Conservation (phyloP, 495 filamentous ascomycete genomes). For the Xylaria grammica region DNA sequence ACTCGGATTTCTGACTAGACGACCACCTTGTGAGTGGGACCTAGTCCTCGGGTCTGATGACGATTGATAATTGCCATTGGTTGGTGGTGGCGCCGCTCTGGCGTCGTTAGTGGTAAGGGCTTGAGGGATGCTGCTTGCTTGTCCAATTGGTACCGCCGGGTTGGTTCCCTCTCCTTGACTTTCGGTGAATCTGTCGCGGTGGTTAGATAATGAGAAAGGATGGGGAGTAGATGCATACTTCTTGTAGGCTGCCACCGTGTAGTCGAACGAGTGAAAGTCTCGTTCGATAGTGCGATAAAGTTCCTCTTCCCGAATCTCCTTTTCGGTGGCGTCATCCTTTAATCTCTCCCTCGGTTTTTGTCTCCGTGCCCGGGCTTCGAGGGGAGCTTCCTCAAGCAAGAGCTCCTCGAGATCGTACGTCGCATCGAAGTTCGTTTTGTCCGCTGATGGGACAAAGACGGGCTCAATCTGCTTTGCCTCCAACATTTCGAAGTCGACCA, state of each 20-base stretch:
- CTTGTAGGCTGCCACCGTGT: constrained; percentile 74
- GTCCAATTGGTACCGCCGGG: constrained; percentile 6
- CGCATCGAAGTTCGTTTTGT: constrained; percentile 99
- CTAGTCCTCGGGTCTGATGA: constrained; percentile 19
- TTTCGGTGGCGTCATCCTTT: constrained; percentile 92
- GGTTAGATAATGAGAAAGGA: constrained; percentile 6
- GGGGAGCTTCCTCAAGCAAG: constrained; percentile 89
- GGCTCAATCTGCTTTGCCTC: constrained; percentile 90
- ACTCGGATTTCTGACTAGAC: constrained; percentile 20
- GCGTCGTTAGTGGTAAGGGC: constrained; percentile 53
- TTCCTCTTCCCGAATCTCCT: constrained; percentile 93
- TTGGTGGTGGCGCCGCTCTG: constrained; percentile 32
- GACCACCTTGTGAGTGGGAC: constrained; percentile 23
- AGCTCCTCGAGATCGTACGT: constrained; percentile 97
- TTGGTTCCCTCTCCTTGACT: constrained; percentile 18
- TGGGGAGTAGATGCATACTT: constrained; percentile 49
- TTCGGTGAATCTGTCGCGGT: constrained; percentile 26
- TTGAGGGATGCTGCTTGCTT: constrained; percentile 37
- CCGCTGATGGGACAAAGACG: constrained; percentile 87
- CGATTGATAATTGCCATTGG: constrained; percentile 22
- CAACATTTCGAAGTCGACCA: constrained; percentile 82
- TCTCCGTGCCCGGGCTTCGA: constrained; percentile 88
- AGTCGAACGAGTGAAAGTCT: constrained; percentile 95
- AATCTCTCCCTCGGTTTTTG: constrained; percentile 92
- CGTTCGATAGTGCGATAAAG: constrained; percentile 93